These are phyloP conservation scores for Talaromyces proteolyticus DNA, from an alignment of 495 filamentous ascomycete genomes.

Conservation along the genomic window DNA sequence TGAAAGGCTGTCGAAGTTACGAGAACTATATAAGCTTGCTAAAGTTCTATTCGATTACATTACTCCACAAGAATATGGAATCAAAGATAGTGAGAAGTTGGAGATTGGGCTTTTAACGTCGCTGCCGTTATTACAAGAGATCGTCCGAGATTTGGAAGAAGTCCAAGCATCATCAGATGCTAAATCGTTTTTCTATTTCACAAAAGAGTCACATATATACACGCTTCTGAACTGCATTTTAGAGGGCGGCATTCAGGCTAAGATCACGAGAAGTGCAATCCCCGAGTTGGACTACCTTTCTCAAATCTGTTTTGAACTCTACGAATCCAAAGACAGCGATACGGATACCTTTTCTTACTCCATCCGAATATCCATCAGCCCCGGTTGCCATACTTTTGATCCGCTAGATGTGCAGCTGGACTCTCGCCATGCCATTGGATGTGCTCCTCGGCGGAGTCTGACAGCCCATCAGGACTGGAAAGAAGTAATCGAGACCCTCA, in stretches of 20 bases:
- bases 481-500: constrained; percentile 84
- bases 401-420: constrained; percentile 94
- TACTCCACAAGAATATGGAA: constrained; percentile 96
- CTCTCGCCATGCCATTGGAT: constrained; percentile 90
- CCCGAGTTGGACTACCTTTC: constrained; percentile 97
- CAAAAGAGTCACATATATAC: constrained; percentile 98
- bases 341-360: constrained; percentile 77
- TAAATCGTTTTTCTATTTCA: constrained; percentile 97
- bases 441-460: constrained; percentile 78
- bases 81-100: constrained; percentile 87
- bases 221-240: constrained; percentile 96
- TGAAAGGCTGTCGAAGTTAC: constrained; percentile 74
- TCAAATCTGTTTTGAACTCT: constrained; percentile 95
- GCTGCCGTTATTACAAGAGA: constrained; percentile 87
- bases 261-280: constrained; percentile 84
- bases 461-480: constrained; percentile 96
- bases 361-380: constrained; percentile 91
- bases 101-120: constrained; percentile 95
- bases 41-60: constrained; percentile 98
- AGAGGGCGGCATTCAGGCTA: constrained; percentile 91
- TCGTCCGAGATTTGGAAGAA: constrained; percentile 94
- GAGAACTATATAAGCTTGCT: constrained; percentile 85
- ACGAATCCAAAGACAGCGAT: constrained; percentile 81
- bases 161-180: constrained; percentile 89
- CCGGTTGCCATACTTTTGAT: constrained; percentile 93